phyloP scores from a whole-genome alignment of 108 stramenopile genomes.

The Craspedostauros australis region DNA sequence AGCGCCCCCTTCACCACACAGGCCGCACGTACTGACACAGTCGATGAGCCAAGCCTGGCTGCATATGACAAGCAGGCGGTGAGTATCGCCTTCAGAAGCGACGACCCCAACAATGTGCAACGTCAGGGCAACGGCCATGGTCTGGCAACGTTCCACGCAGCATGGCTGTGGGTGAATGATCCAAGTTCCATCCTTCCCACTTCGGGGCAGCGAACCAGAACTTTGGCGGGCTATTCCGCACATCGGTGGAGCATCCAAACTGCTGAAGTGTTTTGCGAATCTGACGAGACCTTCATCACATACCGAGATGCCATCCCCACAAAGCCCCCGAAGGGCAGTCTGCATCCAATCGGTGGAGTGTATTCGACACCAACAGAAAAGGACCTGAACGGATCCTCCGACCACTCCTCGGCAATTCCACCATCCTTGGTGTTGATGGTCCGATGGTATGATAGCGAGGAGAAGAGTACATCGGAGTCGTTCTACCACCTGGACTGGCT shows the following conservation, averaged over 20 bases:
- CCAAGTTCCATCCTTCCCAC: constrained; percentile 42
- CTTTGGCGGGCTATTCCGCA: constrained; percentile 33
- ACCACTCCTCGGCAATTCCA: no score
- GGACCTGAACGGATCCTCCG: constrained; percentile 1
- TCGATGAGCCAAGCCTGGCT: no score
- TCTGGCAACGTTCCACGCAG: constrained; percentile 55
- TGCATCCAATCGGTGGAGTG: constrained; percentile 23
- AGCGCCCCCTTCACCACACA: no score
- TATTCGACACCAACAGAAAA: neutral
- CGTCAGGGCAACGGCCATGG: no score
- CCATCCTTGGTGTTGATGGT: constrained; percentile 28
- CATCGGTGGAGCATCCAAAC: constrained; percentile 12
- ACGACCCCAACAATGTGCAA: no score
- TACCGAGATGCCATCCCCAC: constrained; percentile 7
- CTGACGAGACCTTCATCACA: neutral
- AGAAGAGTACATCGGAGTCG: no score
- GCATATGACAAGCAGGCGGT: no score
- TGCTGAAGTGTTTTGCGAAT: neutral
- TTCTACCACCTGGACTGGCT: constrained; percentile 55
- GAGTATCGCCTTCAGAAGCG: no score
- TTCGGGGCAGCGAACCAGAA: constrained; percentile 53
- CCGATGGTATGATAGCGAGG: constrained; percentile 22
- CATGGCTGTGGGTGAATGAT: constrained; percentile 77
- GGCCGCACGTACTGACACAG: no score
- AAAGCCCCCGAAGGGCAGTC: constrained; percentile 21